Base-by-base conservation (phyloP, 1,284 basidiomycete genomes). In the Gymnopus androsaceus region DNA sequence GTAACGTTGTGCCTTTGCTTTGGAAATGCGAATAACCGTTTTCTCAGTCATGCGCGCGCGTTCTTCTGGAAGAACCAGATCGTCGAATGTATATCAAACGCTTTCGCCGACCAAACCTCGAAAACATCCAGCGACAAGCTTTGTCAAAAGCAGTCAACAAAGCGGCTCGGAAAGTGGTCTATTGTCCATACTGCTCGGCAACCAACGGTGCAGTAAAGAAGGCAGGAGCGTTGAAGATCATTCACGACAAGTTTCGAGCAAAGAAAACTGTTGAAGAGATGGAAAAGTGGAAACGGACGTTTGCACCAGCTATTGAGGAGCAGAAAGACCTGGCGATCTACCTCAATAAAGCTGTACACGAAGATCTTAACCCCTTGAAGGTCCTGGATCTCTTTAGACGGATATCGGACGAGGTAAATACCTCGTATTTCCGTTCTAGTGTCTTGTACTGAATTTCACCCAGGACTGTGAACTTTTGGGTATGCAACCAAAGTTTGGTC, bases 131-230 rank as follows among this genome's bases (percentile, higher is more conserved):
- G 65, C 87, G 97, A 12, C 91, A 92, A 67, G 75, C 84, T 5
- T 80, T 95, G 15, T 87, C 86, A 63, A 98, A 98, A 71, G 83
- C 90, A n/a, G 93, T 99, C 57, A 93, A 98, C 63, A 79, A 87
- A 0, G 79, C 84, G 62, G 94, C 95, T 28, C 90, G 95, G 61
- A 99, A 99, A 74, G 84, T 90, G 34, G 84, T 94, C 23, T 90
- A 94, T 63, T 99, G 97, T 64, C 93, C 94, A 0, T 92, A 98
- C 70, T 99, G 97, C 69, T 85, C 91, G 36, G 84, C 93, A 3
- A 92, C 90, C 7, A 99, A 99, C 68, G 97, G 97, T 31, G 87
- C 92, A 0, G 95, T 99, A 57, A 99, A 99, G 75, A 99, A 99
- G 75, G 92, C 87, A 1, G 48, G 48, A 28, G 87, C 94, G 4